phyloP scores from a whole-genome alignment of 257 asterid genomes.

The Lavandula angustifolia region DNA sequence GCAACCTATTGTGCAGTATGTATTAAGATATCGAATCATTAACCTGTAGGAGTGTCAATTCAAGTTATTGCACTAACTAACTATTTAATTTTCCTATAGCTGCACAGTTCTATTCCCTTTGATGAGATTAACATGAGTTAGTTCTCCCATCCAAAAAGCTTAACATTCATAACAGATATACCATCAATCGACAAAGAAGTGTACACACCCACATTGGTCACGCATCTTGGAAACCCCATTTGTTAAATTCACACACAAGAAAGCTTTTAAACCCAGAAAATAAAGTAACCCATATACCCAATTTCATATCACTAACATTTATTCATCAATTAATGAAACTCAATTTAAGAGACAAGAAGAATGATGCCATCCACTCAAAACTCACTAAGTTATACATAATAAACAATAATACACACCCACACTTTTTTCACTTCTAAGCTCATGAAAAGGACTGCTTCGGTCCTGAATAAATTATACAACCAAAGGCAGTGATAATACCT shows the following conservation, averaged over 20 bases:
- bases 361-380: slow-evolving; percentile 6
- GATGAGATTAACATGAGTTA: background rate
- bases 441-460: slow-evolving; percentile 13
- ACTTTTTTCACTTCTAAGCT: slow-evolving; percentile 8
- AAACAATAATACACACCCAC: slow-evolving; percentile 14
- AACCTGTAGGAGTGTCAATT: background rate
- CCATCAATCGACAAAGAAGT: background rate
- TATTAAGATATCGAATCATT: background rate
- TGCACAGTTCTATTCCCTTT: background rate
- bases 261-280: slow-evolving; percentile 6
- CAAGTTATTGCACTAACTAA: background rate
- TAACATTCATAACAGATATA: background rate
- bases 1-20: background rate
- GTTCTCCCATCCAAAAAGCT: background rate
- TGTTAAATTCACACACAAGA: slow-evolving; percentile 6
- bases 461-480: slow-evolving; percentile 24
- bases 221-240: slow-evolving; percentile 10
- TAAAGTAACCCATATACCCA: background rate
- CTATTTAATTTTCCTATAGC: background rate
- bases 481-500: slow-evolving; percentile 51
- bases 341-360: background rate
- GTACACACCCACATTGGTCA: background rate
- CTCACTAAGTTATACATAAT: slow-evolving; percentile 17
- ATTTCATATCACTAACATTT: slow-evolving; percentile 9
- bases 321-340: background rate